Base-by-base conservation (phyloP, 768 basidiomycete genomes). In the Hericium coralloides region DNA sequence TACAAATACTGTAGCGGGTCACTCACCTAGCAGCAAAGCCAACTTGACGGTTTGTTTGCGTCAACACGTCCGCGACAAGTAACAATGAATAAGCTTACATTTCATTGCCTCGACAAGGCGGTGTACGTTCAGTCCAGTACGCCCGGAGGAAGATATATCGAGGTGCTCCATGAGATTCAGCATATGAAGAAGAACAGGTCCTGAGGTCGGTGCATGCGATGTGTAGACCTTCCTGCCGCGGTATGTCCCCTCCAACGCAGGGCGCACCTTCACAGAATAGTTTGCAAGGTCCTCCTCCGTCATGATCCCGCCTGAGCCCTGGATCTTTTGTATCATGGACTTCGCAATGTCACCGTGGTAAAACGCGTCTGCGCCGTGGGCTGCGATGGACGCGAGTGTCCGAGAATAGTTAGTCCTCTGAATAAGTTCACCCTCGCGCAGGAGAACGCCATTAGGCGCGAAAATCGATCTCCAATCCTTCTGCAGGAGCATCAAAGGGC, bases 311-410 rank as follows among this genome's bases (percentile, higher is more conserved):
- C 92, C 93, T 36, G 84, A 83, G 39, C 72, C 69, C 26, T 72
- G 74, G 57, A 91, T 77, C 66, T 92, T 92, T 61, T 75, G 74
- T 22, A 98, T 72, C 49, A 95, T 75, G 31, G 85, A 79, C 60
- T 92, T 81, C 15, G 93, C 92, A 62, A 98, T 88, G 23, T 82
- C 75, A 10, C 94, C 94, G 81, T 89, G 77, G 70, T 98, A 98
- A 69, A 98, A 92, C 1, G 82, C 91, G 55, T 81, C 80, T 1
- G 91, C 72, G 0, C 95, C 97, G 51, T 87, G 74, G 55, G 76
- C 70, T 36, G 93, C 91, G 57, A 99, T 86, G 10, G 68, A 74
- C 8, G 76, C 72, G 38, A 98, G 79, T 2, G 94, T 95, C 25
- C 76, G 76, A 18, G 92, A 89, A 60, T 89, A 85, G 63, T 89